Evolutionary conservation across 176 grass and related monocot species (phyloP).

Genomic region (Bolboschoenus planiculmis): DNA sequence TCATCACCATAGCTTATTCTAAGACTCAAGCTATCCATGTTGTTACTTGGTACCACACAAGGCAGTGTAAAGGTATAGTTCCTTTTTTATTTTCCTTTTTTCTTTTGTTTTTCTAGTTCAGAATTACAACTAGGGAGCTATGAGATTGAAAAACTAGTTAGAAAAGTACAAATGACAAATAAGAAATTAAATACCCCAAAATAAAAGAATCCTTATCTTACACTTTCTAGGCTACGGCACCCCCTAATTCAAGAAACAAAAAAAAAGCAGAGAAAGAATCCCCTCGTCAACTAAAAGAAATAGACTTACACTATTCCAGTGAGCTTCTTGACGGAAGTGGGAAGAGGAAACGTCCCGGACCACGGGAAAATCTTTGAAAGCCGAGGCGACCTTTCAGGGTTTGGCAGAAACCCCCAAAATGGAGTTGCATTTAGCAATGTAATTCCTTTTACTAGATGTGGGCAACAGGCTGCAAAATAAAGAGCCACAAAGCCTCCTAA

Average conservation of each 20-base stretch:
- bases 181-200: background rate
- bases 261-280: background rate
- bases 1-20: background rate
- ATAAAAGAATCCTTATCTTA: background rate
- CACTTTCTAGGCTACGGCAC: background rate
- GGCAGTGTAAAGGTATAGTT: background rate
- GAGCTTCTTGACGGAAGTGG: conserved; percentile 60
- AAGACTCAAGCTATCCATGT: background rate
- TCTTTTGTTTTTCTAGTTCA: too few species aligned
- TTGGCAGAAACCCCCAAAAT: conserved; percentile 96
- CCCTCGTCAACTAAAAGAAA: background rate
- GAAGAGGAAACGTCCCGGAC: conserved; percentile 94
- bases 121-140: background rate
- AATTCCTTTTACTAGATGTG: conserved; percentile 84
- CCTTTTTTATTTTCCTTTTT: background rate
- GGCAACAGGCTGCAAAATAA: conserved; percentile 62
- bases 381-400: conserved; percentile 63
- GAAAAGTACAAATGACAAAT: background rate
- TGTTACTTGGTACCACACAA: background rate
- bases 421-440: conserved; percentile 95
- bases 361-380: conserved; percentile 82
- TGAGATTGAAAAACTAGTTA: background rate
- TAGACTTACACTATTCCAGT: conserved; percentile 74
- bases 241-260: background rate
- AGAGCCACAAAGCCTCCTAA: conserved; percentile 85